phyloP scores from a whole-genome alignment of 495 filamentous ascomycete genomes.

The Cercophora scortea region DNA sequence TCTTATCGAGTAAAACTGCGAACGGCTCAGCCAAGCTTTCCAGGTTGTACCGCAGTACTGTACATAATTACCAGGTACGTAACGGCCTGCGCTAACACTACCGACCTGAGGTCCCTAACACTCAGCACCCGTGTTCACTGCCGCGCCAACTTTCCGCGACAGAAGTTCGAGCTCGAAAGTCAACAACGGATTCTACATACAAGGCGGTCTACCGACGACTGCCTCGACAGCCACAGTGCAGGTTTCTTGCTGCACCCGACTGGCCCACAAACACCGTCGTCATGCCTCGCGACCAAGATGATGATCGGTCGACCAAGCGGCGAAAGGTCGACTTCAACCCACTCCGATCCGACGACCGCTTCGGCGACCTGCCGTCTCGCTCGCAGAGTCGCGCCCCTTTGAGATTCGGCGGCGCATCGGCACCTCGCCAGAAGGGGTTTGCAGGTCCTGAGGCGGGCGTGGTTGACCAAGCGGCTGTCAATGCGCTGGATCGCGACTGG shows the following conservation, averaged over 20 bases:
- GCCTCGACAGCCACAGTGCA: too few species aligned
- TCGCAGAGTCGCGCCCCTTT: slow-evolving; percentile 12
- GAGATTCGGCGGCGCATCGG: slow-evolving; percentile 29
- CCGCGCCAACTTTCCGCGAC: too few species aligned
- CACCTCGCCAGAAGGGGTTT: slow-evolving; percentile 45
- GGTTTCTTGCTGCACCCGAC: too few species aligned
- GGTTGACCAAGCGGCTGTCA: slow-evolving; percentile 36
- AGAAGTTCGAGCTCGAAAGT: too few species aligned
- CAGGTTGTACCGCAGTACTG: too few species aligned
- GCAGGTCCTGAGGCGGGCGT: slow-evolving; percentile 44
- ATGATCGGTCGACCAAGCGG: slow-evolving; percentile 51
- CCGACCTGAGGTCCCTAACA: too few species aligned
- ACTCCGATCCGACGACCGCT: slow-evolving; percentile 47
- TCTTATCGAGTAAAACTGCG: slow-evolving; percentile 18
- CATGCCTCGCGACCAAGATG: slow-evolving; percentile 31
- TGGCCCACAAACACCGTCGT: not conserved
- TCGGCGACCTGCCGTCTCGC: slow-evolving; percentile 47
- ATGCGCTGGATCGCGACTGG: slow-evolving; percentile 82
- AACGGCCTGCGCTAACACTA: too few species aligned
- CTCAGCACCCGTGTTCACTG: too few species aligned
- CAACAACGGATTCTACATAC: too few species aligned
- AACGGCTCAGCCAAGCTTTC: too few species aligned
- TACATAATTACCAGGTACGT: too few species aligned
- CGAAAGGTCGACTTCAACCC: slow-evolving; percentile 54
- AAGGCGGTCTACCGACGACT: too few species aligned